Evolutionary conservation across 768 basidiomycete genomes (phyloP).

Genomic region (Lyophyllum decastes): DNA sequence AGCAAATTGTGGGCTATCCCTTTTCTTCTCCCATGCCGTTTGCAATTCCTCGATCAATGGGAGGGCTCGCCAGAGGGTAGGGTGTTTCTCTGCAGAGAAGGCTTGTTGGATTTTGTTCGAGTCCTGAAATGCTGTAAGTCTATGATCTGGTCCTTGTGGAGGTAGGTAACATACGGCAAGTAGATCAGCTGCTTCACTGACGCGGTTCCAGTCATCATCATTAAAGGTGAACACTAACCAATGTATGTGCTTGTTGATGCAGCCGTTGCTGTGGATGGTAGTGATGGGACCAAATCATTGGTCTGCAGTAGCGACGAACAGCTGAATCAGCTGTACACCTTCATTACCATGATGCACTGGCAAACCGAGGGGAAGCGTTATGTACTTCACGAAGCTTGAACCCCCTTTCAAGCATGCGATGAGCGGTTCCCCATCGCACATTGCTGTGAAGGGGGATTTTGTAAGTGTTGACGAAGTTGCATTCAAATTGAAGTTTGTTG

Average conservation of each 20-base stretch:
- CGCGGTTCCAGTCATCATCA: slow-evolving; percentile 9
- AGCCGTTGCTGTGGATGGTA: neutral
- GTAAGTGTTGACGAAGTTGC: slow-evolving; percentile 13
- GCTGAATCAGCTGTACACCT: slow-evolving; percentile 9
- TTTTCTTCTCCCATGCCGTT: slow-evolving; percentile 28
- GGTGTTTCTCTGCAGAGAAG: slow-evolving; percentile 25
- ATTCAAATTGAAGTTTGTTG: slow-evolving; percentile 17
- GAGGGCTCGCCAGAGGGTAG: slow-evolving; percentile 26
- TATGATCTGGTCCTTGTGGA: neutral
- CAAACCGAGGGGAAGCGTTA: neutral
- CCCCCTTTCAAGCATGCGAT: slow-evolving; percentile 7
- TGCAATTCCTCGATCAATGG: slow-evolving; percentile 27
- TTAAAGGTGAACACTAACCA: slow-evolving; percentile 12
- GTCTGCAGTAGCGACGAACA: slow-evolving; percentile 13
- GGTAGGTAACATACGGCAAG: slow-evolving; percentile 3
- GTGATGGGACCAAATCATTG: slow-evolving; percentile 11
- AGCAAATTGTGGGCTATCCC: neutral
- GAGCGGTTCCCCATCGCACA: slow-evolving; percentile 5
- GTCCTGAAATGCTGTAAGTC: slow-evolving; percentile 12
- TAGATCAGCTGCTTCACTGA: slow-evolving; percentile 8
- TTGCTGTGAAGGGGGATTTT: slow-evolving; percentile 24
- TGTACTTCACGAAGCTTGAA: slow-evolving; percentile 8
- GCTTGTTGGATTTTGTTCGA: slow-evolving; percentile 19
- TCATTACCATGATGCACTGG: neutral
- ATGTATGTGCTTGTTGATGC: slow-evolving; percentile 11